Base-by-base conservation (phyloP, 257 asterid genomes). In the Solanum neorickii region DNA sequence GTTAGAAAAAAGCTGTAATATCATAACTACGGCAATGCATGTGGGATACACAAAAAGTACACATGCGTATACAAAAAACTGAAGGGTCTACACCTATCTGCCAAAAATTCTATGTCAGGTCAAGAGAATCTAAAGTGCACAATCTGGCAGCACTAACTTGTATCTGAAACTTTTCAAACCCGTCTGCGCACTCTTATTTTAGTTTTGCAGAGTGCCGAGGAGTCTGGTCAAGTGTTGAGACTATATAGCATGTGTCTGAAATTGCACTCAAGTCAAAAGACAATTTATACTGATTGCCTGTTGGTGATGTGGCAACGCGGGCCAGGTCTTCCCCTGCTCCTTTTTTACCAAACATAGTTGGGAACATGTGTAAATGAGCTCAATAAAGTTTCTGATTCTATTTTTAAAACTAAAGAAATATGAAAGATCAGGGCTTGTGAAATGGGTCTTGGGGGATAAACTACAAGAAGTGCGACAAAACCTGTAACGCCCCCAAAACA, bases 401-500 rank as follows among this genome's bases (percentile, higher is more conserved):
- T 76, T 12, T 42, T 76, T 76, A 42, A 76, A 82, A 49, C 46
- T 31, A n/a, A 78, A 49, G 46, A 82, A 66, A 29, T 6, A 80
- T 31, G 31, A 82, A 29, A 82, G 85, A 31, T 49, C 69, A 18
- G 46, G 12, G 69, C 46, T 29, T 18, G 31, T 33, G 70, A 37
- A 78, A 77, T 78, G 21, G 75, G 65, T 65, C 52, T 85, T 27
- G 59, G 72, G 47, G 52, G 23, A 10, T 82, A 52, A 76, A 29
- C 65, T 85, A 87, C 21, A 59, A 46, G 21, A 84, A 84, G 72
- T 73, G 82, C 39, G 47, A 23, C 47, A 75, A 87, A 65, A 97
- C 99, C 97, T 95, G 97, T 86, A 94, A 91, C 37, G 98, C 96
- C 80, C 99, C 99, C 96, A 96, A 95, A 74, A 95, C 91, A 83